Conservation (phyloP, 1,284 basidiomycete genomes). For the Malassezia vespertilionis region DNA sequence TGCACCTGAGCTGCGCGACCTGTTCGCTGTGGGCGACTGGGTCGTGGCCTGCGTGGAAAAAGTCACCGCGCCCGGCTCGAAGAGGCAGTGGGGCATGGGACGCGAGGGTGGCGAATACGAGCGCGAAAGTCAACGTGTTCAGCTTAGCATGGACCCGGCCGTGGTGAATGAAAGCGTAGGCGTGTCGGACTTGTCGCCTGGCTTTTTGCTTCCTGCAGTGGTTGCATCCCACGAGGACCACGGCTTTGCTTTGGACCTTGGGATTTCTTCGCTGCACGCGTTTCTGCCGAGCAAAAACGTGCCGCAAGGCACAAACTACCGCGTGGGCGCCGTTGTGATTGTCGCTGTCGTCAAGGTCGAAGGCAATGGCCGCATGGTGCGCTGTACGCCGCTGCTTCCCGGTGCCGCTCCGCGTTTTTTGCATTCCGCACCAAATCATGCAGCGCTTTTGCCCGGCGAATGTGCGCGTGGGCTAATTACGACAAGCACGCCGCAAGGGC, state of each 20-base stretch:
- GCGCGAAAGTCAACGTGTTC: conserved; percentile 53
- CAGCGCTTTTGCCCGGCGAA: conserved; percentile 73
- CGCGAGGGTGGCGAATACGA: conserved; percentile 40
- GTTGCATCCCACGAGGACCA: conserved; percentile 78
- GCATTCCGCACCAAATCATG: conserved; percentile 51
- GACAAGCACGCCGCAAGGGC: conserved; percentile 62
- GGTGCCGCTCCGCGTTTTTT: conserved; percentile 24
- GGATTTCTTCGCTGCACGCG: conserved; percentile 47
- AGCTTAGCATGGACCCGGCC: conserved; percentile 72
- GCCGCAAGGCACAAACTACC: conserved; percentile 31
- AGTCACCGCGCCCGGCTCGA: conserved; percentile 54
- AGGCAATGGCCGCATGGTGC: conserved; percentile 44
- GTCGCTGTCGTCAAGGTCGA: conserved; percentile 42
- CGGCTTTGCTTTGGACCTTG: conserved; percentile 80
- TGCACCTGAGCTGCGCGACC: conserved; percentile 50
- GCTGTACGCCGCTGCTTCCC: conserved; percentile 38
- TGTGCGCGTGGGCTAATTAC: conserved; percentile 79
- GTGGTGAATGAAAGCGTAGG: conserved; percentile 73
- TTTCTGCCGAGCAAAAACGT: conserved; percentile 40
- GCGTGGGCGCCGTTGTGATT: conserved; percentile 44
- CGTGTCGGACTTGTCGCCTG: conserved; percentile 61
- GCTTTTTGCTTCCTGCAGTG: conserved; percentile 30
- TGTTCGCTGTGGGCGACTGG: conserved; percentile 78
- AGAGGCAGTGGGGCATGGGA: conserved; percentile 56
- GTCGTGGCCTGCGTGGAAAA: conserved; percentile 66